Base-by-base conservation (phyloP, 2,329 filamentous ascomycete genomes). In the Aureobasidium zeae region DNA sequence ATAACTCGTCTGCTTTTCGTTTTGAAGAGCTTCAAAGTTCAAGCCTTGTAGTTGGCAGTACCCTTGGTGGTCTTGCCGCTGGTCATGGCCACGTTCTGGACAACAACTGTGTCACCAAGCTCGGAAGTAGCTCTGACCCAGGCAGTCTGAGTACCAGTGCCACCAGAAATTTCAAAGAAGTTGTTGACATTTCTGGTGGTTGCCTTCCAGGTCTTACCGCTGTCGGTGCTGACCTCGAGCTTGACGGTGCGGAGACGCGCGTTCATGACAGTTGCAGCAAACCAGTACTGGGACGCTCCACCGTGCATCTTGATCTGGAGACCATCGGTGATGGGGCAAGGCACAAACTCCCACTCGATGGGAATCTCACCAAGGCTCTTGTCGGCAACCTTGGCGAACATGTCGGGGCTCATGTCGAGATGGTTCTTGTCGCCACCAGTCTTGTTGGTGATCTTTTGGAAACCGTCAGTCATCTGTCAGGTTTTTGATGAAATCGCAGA, bases 191-290 rank as follows among this genome's bases (percentile, higher is more conserved):
- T 58, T 35, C 78, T 66, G 2, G 62, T 66, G 0, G 77, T 79
- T n/a, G 56, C 37, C 57, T 71, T 58, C 77, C 77, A 82, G 11
- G 71, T 74, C 42, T 52, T 66, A 13, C 77, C 77, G 9, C 72
- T 68, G 53, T 82, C 72, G 13, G 68, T 75, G 47, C 72, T 76
- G 46, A 81, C 76, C 51, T 81, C 76, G 17, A 82, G 65, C 49
- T 63, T 67, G 42, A 64, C 53, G 29, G 81, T 68, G 12, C 69
- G 66, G 48, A 73, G 65, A 56, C 78, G 79, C 53, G 73, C 63
- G 60, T 81, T 81, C 53, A 79, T 66, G 31, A 81, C 76, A 58
- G 83, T 79, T 68, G 78, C 77, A 35, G 67, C 68, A 62, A 77
- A 76, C 72, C 72, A 76, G 57, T 68, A 67, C 21, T 60, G 55